A percentile compares a stretch with the other conserved stretches of the same genome.
Conservation (phyloP, 306 rosid species). For the Sicyos edulis region DNA sequence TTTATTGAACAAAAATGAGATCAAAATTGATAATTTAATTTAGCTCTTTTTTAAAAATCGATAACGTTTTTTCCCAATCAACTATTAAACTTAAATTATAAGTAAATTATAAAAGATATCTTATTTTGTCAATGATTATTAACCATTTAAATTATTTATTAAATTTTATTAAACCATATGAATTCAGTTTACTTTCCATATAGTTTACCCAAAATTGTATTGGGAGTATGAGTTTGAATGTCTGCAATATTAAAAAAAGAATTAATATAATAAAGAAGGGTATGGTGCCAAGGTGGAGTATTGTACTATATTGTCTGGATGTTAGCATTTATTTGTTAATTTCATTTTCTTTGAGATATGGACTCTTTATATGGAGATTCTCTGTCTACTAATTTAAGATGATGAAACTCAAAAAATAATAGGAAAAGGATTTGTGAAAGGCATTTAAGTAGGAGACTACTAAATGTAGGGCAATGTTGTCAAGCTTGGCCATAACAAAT, state of each 20-base stretch:
- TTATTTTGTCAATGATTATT: no score
- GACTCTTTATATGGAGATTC: background rate
- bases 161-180: no score
- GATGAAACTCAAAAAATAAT: background rate
- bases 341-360: conserved; percentile 12
- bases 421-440: background rate
- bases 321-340: background rate
- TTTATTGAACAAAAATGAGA: no score
- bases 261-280: background rate
- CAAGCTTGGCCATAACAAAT: background rate
- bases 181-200: no score
- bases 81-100: no score
- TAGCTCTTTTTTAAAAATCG: no score
- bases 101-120: no score
- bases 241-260: background rate
- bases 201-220: no score
- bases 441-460: background rate
- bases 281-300: background rate
- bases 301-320: conserved; percentile 4
- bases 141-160: no score
- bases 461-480: background rate
- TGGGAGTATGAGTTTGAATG: background rate
- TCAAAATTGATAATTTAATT: no score
- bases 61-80: no score
- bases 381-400: background rate